phyloP scores from a whole-genome alignment of 192 early-diverging fungal genomes.

The Coemansia sp. region DNA sequence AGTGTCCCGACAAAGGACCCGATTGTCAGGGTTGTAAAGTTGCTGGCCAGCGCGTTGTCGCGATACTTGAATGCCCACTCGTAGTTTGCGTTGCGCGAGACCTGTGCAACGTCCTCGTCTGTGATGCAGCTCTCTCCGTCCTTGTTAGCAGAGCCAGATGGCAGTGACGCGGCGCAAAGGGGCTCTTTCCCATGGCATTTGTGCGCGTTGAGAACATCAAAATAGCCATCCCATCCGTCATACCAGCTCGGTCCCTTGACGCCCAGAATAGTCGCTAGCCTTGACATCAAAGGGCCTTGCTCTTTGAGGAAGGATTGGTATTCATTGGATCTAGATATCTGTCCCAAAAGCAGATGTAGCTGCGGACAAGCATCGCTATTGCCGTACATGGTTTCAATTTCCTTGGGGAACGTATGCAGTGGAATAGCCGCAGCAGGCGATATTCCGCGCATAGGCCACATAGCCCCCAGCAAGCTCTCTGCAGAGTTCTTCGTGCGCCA shows the following conservation, averaged over 20 bases:
- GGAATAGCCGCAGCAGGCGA: slow-evolving; percentile 22
- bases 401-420: slow-evolving; percentile 51
- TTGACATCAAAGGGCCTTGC: slow-evolving; percentile 39
- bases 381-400: slow-evolving; percentile 54
- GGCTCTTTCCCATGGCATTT: slow-evolving; percentile 35
- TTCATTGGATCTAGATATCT: slow-evolving; percentile 13
- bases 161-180: slow-evolving; percentile 20
- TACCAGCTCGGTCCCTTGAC: slow-evolving; percentile 29
- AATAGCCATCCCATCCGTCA: slow-evolving; percentile 32
- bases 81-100: slow-evolving; percentile 39
- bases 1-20: slow-evolving; percentile 55
- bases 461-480: slow-evolving; percentile 49
- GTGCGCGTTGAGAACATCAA: slow-evolving; percentile 46
- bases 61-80: slow-evolving; percentile 35
- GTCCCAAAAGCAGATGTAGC: slow-evolving; percentile 3
- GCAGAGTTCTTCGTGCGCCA: slow-evolving; percentile 62
- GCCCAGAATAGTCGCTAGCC: slow-evolving; percentile 33
- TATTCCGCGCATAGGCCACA: slow-evolving; percentile 48
- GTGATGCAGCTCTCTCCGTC: slow-evolving; percentile 21
- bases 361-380: slow-evolving; percentile 52
- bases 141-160: slow-evolving; percentile 15
- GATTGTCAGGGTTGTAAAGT: slow-evolving; percentile 33
- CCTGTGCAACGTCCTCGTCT: slow-evolving; percentile 34
- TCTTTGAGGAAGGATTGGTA: slow-evolving; percentile 41
- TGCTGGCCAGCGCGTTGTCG: slow-evolving; percentile 30